phyloP scores from a whole-genome alignment of 176 grass and related monocot genomes.

The Oryza meyeriana region DNA sequence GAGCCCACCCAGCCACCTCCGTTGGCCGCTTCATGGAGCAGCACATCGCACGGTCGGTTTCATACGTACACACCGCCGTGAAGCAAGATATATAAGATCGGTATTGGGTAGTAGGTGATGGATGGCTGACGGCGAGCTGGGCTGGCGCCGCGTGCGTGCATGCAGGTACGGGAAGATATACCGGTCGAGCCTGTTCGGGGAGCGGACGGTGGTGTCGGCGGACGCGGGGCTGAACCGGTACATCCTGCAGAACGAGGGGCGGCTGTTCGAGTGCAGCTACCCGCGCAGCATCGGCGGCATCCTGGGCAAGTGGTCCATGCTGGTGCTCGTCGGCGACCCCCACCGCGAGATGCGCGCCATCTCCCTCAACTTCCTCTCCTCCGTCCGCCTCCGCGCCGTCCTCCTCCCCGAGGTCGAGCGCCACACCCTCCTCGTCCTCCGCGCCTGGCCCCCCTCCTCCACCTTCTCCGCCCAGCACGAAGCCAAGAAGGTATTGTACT shows the following conservation, averaged over 20 bases:
- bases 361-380: conserved; percentile 90
- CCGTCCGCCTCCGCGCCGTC: conserved; percentile 60
- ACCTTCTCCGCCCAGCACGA: conserved; percentile 81
- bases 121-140: conserved; percentile 5
- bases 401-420: conserved; percentile 86
- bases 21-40: conserved; percentile 78
- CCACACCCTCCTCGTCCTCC: conserved; percentile 64
- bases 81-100: not conserved
- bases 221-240: conserved; percentile 86
- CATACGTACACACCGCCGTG: not conserved
- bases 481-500: conserved; percentile 65
- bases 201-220: conserved; percentile 83
- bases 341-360: conserved; percentile 83
- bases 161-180: conserved; percentile 94
- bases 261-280: conserved; percentile 91
- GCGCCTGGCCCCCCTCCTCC: conserved; percentile 41
- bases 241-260: conserved; percentile 88
- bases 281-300: conserved; percentile 90
- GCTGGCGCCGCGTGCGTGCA: not conserved
- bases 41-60: conserved; percentile 66
- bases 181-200: conserved; percentile 75
- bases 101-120: not conserved
- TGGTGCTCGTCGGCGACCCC: conserved; percentile 69
- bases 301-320: conserved; percentile 92
- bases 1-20: conserved; percentile 66